A percentile compares a stretch with the other conserved stretches of the same genome.
Evolutionary conservation across 2,329 filamentous ascomycete genomes (phyloP).

Genomic region (Colletotrichum theobromicola): DNA sequence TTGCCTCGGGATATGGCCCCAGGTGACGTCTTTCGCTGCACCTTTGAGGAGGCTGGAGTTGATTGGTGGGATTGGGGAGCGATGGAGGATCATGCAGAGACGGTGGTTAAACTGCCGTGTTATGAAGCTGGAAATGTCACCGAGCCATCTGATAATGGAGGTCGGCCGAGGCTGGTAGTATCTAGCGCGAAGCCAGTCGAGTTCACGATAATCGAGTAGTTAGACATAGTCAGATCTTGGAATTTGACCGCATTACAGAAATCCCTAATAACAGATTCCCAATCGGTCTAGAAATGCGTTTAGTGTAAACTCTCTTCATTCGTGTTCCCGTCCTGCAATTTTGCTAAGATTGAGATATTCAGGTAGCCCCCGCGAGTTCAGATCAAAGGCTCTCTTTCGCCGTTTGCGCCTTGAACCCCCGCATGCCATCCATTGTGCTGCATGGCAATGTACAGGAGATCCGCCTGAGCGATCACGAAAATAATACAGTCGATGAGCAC

Average conservation of each 20-base stretch:
- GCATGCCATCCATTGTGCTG: neutral
- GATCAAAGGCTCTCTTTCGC: neutral
- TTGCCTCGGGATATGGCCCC: neutral
- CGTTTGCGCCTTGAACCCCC: neutral
- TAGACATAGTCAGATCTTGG: neutral
- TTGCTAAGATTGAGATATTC: neutral
- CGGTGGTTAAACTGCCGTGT: neutral
- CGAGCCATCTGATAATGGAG: neutral
- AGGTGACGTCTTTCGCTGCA: neutral
- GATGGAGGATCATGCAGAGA: neutral
- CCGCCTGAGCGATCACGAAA: neutral
- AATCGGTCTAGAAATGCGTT: neutral
- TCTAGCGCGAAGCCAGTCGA: neutral
- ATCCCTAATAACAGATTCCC: neutral
- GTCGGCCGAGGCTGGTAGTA: neutral
- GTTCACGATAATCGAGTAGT: neutral
- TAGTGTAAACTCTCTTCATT: neutral
- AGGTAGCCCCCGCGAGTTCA: neutral
- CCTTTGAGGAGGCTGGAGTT: neutral
- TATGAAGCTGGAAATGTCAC: neutral
- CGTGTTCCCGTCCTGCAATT: neutral
- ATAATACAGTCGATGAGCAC: neutral
- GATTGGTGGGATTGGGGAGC: neutral
- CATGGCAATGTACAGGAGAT: neutral
- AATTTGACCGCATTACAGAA: neutral